Base-by-base conservation (phyloP, 495 filamentous ascomycete species). In the Neurospora hispaniola region DNA sequence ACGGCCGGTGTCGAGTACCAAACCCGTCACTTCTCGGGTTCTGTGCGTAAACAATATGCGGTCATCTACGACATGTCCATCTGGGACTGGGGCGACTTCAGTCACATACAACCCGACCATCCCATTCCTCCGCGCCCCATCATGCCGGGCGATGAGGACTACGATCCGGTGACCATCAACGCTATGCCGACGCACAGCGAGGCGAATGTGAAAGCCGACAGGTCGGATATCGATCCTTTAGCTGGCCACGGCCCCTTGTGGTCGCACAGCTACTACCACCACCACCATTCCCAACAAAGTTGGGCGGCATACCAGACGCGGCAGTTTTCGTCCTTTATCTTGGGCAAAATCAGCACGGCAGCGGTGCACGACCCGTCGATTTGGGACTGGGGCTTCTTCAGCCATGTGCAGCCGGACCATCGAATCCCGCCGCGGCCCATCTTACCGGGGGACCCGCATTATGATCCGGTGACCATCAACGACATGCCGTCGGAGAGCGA, bases 151-250 rank as follows among this genome's bases (percentile, higher is more conserved):
- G 54, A 66, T 5, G 54, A 66, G 14, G 12, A 66, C 0, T 66
- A 66, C 7, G 54, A 66, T 7, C 54, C 54, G 12, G 27, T 66
- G 3, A 66, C 54, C 2, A 66, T 80, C 42, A 76, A 79, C 43
- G 75, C 41, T n/a, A 79, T 79, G 69, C 77, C 79, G 14, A 78
- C 79, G 42, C 72, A 76, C 69, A 76, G 73, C 74, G 79, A 80
- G 71, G 79, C 75, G 7, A 71, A 79, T 40, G 79, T 80, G 1
- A 74, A 70, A 14, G 79, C 79, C 0, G 79, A 80, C 40, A 74
- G 79, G 40, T 69, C 44, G 4, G 79, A 79, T n/a, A 44, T 71
- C 2, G 79, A 80, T 42, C 54, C 54, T 0, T 18, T 35, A 4
- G 14, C 6, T 14, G 54, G 48, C 20, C 20, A 23, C 48, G 48